These are phyloP conservation scores for Vitis rotundifolia DNA, from an alignment of 164 flowering plant species.

Conservation along the genomic window DNA sequence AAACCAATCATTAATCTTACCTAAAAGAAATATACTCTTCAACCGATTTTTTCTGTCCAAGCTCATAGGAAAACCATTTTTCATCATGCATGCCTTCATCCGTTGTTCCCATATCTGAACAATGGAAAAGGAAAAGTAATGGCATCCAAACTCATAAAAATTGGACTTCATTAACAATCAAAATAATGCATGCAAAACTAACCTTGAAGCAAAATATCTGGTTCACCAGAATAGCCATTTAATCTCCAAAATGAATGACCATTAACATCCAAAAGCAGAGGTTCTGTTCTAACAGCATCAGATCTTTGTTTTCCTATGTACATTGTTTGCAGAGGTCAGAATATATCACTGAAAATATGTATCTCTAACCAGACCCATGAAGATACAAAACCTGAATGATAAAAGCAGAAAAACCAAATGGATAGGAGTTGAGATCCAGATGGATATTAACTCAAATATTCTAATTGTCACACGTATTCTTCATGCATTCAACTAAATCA, in stretches of 20 bases:
- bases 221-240: constrained; percentile 34
- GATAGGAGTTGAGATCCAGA: no score
- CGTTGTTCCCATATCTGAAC: constrained; percentile 35
- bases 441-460: no score
- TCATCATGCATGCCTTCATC: constrained; percentile 27
- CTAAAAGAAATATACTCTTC: constrained; percentile 41
- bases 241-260: constrained; percentile 75
- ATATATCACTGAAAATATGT: not conserved
- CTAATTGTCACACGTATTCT: no score
- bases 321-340: not conserved
- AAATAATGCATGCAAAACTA: constrained; percentile 4
- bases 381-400: not conserved
- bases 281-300: constrained; percentile 70
- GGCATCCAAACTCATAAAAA: not conserved
- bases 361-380: not conserved
- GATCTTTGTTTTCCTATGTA: constrained; percentile 37
- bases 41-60: constrained; percentile 35
- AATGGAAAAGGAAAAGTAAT: not conserved
- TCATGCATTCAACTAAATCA: not conserved
- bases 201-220: constrained; percentile 72
- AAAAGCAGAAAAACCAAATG: not conserved
- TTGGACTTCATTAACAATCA: no score
- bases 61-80: constrained; percentile 41
- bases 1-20: constrained; percentile 16
- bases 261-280: constrained; percentile 44